Conservation (phyloP, 306 rosid genomes). For the Sicyos edulis region DNA sequence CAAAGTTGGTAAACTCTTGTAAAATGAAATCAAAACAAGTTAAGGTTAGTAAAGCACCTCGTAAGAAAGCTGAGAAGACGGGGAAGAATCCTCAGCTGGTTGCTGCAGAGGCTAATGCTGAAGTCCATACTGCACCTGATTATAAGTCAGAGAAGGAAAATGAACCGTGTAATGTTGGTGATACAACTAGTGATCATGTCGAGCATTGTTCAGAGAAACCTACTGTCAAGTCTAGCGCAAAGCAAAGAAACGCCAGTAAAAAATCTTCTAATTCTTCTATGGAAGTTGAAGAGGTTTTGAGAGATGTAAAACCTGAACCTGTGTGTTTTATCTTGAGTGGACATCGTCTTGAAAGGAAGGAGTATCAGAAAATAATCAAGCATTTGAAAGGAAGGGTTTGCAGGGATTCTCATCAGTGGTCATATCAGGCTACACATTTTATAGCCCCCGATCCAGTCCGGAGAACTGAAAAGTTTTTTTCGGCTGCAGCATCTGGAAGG, state of each 20-base stretch:
- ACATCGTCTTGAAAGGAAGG: slow-evolving; percentile 66
- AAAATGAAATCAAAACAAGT: slow-evolving; percentile 26
- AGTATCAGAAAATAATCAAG: slow-evolving; percentile 66
- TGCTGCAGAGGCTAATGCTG: slow-evolving; percentile 31
- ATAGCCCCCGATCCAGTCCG: slow-evolving; percentile 70
- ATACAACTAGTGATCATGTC: slow-evolving; percentile 24
- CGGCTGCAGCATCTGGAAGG: slow-evolving; percentile 98
- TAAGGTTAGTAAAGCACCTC: slow-evolving; percentile 27
- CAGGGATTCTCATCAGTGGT: slow-evolving; percentile 90
- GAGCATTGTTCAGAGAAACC: slow-evolving; percentile 27
- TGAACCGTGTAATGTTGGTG: slow-evolving; percentile 34
- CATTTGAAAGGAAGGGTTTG: slow-evolving; percentile 68
- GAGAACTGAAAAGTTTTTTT: slow-evolving; percentile 84
- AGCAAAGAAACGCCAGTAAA: slow-evolving; percentile 28
- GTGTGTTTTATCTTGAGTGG: slow-evolving; percentile 66
- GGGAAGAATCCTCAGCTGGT: slow-evolving; percentile 25
- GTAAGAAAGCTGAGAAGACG: slow-evolving; percentile 29
- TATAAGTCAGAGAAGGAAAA: slow-evolving; percentile 66
- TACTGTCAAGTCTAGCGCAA: slow-evolving; percentile 26
- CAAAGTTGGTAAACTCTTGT: slow-evolving; percentile 31
- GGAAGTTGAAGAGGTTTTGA: slow-evolving; percentile 25
- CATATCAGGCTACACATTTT: slow-evolving; percentile 93
- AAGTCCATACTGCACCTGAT: slow-evolving; percentile 19
- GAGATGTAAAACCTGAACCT: slow-evolving; percentile 38
- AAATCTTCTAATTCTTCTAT: slow-evolving; percentile 24